Evolutionary conservation across 306 rosid genomes (phyloP).

Genomic region (Sophora flavescens): DNA sequence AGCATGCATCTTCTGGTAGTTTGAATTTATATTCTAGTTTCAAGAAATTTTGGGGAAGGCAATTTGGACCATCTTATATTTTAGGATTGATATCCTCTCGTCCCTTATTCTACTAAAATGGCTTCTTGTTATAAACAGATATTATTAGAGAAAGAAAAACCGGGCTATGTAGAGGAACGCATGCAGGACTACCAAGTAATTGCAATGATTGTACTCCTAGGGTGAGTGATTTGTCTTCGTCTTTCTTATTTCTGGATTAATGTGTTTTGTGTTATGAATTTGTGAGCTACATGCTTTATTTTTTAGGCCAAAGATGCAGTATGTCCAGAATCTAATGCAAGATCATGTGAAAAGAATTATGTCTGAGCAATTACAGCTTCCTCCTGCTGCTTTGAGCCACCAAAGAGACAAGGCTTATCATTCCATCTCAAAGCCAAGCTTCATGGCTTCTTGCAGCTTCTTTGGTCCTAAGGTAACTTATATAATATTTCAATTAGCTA

Average conservation of each 20-base stretch:
- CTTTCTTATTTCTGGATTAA: slow-evolving; percentile 10
- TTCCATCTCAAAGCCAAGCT: slow-evolving; percentile 63
- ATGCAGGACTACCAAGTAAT: slow-evolving; percentile 87
- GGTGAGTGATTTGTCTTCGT: slow-evolving; percentile 57
- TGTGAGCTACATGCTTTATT: background rate
- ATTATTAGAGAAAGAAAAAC: slow-evolving; percentile 69
- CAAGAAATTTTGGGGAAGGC: slow-evolving; percentile 4
- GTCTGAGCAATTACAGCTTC: slow-evolving; percentile 68
- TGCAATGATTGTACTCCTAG: slow-evolving; percentile 87
- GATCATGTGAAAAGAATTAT: slow-evolving; percentile 70
- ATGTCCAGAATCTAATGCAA: slow-evolving; percentile 66
- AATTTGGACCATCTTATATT: background rate
- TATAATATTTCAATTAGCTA: slow-evolving; percentile 10
- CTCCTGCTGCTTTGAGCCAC: slow-evolving; percentile 56
- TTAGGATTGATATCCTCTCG: slow-evolving; percentile 11
- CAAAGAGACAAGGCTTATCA: slow-evolving; percentile 51
- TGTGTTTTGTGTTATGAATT: slow-evolving; percentile 24
- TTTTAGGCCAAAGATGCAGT: slow-evolving; percentile 84
- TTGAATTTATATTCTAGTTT: slow-evolving; percentile 29
- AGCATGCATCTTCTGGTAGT: slow-evolving; percentile 30
- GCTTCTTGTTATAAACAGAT: slow-evolving; percentile 54
- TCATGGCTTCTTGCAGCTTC: slow-evolving; percentile 81
- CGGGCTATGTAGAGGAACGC: slow-evolving; percentile 57
- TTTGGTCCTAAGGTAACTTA: slow-evolving; percentile 83
- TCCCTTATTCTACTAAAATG: slow-evolving; percentile 28